Percentiles rank a stretch among this genome's conserved stretches.
phyloP scores from a whole-genome alignment of 2,329 filamentous ascomycete species.

The Penicillium sp. region DNA sequence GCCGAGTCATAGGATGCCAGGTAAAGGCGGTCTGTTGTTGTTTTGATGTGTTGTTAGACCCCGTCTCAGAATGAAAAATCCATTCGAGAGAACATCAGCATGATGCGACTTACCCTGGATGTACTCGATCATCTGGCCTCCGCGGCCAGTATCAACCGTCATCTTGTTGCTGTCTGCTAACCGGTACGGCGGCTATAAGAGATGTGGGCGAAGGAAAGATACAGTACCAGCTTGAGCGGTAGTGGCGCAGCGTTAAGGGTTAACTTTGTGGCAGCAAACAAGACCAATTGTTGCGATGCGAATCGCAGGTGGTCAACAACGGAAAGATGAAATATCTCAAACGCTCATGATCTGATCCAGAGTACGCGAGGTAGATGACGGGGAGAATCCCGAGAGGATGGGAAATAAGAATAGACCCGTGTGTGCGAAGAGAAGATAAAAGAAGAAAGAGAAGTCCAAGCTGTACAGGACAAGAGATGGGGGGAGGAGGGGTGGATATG shows the following conservation, averaged over 20 bases:
- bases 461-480: slow-evolving; percentile 21
- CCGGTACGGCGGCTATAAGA: background rate
- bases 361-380: slow-evolving; percentile 3
- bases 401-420: slow-evolving; percentile 32
- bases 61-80: slow-evolving; percentile 1
- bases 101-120: slow-evolving; percentile 75
- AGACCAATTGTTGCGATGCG: slow-evolving; percentile 16
- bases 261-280: slow-evolving; percentile 6
- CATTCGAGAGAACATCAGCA: background rate
- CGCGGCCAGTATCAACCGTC: slow-evolving; percentile 61
- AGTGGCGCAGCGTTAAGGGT: slow-evolving; percentile 6
- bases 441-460: background rate
- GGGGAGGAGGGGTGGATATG: slow-evolving; percentile 21
- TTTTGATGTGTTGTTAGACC: slow-evolving; percentile 19
- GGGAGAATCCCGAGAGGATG: slow-evolving; percentile 5
- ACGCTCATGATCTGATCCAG: slow-evolving; percentile 33
- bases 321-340: slow-evolving; percentile 24
- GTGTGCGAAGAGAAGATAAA: background rate
- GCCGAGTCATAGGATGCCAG: slow-evolving; percentile 87
- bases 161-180: slow-evolving; percentile 41
- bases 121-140: slow-evolving; percentile 93
- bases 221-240: slow-evolving; percentile 5
- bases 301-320: slow-evolving; percentile 15
- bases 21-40: slow-evolving; percentile 79
- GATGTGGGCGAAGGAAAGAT: slow-evolving; percentile 9